Evolutionary conservation across 495 filamentous ascomycete genomes (phyloP).

Genomic region (Chaetomium tenue): DNA sequence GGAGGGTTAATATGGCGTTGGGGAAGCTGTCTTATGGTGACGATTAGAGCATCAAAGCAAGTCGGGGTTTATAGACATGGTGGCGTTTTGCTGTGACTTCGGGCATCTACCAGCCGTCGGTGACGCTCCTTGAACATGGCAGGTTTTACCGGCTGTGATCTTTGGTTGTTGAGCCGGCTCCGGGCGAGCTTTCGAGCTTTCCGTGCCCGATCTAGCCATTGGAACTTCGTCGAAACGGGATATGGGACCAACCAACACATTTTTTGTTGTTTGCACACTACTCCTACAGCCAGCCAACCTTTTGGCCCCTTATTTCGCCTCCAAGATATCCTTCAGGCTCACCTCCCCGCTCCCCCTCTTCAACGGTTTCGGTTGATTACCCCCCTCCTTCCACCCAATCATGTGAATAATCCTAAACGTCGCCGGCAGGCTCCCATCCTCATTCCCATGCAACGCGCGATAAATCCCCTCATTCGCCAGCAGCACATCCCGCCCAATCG

Average conservation of each 20-base stretch:
- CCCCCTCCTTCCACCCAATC: slow-evolving; percentile 96
- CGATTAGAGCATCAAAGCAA: background rate
- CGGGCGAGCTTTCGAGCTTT: background rate
- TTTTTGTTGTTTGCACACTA: slow-evolving; percentile 15
- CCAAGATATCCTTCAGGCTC: slow-evolving; percentile 79
- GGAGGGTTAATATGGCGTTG: background rate
- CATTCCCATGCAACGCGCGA: slow-evolving; percentile 71
- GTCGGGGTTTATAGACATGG: slow-evolving; percentile 13
- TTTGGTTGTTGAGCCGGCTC: background rate
- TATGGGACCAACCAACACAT: background rate
- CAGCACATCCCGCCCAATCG: slow-evolving; percentile 77
- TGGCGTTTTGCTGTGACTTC: slow-evolving; percentile 5
- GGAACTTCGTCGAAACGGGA: background rate
- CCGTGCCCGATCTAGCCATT: background rate
- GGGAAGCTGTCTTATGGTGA: background rate
- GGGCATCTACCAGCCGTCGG: background rate
- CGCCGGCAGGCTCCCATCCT: slow-evolving; percentile 70
- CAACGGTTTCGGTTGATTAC: slow-evolving; percentile 73
- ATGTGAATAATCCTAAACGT: slow-evolving; percentile 94
- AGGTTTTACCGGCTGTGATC: background rate
- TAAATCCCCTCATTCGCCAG: slow-evolving; percentile 90
- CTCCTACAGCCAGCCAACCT: background rate
- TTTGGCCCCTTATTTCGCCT: slow-evolving; percentile 33
- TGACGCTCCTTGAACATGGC: background rate
- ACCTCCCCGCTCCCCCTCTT: slow-evolving; percentile 77